These are phyloP conservation scores for Uronychia setigera DNA, from an alignment of 73 alveolate genomes.

Conservation along the genomic window DNA sequence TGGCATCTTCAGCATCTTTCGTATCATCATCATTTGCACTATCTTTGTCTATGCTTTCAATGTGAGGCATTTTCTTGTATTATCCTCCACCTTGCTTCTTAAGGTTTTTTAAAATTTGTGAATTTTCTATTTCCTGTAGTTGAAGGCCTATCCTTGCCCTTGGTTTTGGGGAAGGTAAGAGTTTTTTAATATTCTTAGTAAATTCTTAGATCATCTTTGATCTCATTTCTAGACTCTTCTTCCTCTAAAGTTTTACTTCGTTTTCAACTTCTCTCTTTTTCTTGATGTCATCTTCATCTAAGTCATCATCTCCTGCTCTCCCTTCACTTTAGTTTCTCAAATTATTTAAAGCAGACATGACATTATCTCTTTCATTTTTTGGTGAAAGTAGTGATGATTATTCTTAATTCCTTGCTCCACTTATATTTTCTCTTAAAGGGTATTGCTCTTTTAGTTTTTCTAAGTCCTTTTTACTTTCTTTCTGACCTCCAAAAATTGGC, in stretches of 20 bases:
- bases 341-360: background rate
- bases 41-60: background rate
- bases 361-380: background rate
- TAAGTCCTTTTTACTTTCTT: slow-evolving; percentile 13
- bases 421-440: slow-evolving; percentile 24
- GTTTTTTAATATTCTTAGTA: background rate
- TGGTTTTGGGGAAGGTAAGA: background rate
- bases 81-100: slow-evolving; percentile 27
- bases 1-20: slow-evolving; percentile 6
- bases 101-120: slow-evolving; percentile 20
- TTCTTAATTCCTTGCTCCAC: background rate
- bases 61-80: background rate
- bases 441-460: slow-evolving; percentile 27
- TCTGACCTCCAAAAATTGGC: too few species aligned
- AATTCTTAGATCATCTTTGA: background rate
- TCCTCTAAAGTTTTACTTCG: background rate
- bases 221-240: background rate
- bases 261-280: background rate
- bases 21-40: background rate
- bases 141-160: background rate
- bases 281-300: too few species aligned
- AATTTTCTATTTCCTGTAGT: background rate
- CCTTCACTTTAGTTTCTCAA: background rate
- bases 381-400: background rate
- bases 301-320: too few species aligned